phyloP scores from a whole-genome alignment of 2,329 filamentous ascomycete genomes.

The Cladosporium oxysporum region DNA sequence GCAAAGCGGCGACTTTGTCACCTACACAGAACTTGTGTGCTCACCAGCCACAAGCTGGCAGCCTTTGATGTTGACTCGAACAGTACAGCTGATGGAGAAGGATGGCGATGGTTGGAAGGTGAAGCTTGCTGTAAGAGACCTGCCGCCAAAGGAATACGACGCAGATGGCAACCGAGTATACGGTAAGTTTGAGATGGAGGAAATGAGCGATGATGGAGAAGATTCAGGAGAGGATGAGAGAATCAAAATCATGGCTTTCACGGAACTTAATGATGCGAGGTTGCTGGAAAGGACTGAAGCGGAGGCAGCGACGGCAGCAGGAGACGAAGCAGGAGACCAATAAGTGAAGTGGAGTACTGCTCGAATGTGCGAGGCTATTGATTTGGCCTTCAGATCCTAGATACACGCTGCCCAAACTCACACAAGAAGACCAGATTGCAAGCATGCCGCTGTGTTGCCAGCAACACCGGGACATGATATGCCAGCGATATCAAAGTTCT shows the following conservation, averaged over 20 bases:
- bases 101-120: slow-evolving; percentile 51
- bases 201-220: slow-evolving; percentile 58
- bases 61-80: slow-evolving; percentile 64
- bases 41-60: slow-evolving; percentile 66
- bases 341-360: neutral
- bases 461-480: neutral
- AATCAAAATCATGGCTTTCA: slow-evolving; percentile 59
- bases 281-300: slow-evolving; percentile 40
- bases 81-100: slow-evolving; percentile 63
- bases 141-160: slow-evolving; percentile 62
- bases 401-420: neutral
- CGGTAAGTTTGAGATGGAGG: slow-evolving; percentile 71
- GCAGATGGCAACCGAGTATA: slow-evolving; percentile 73
- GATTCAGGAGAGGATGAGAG: slow-evolving; percentile 55
- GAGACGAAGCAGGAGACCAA: neutral
- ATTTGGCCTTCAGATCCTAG: neutral
- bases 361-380: neutral
- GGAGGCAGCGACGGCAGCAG: neutral
- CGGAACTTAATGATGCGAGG: slow-evolving; percentile 68
- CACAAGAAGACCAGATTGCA: neutral
- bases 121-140: slow-evolving; percentile 68
- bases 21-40: slow-evolving; percentile 66
- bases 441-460: neutral
- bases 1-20: slow-evolving; percentile 63
- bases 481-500: neutral